These are phyloP conservation scores for Coemansia sp. DNA, from an alignment of 192 early-diverging fungal genomes.

Conservation along the genomic window DNA sequence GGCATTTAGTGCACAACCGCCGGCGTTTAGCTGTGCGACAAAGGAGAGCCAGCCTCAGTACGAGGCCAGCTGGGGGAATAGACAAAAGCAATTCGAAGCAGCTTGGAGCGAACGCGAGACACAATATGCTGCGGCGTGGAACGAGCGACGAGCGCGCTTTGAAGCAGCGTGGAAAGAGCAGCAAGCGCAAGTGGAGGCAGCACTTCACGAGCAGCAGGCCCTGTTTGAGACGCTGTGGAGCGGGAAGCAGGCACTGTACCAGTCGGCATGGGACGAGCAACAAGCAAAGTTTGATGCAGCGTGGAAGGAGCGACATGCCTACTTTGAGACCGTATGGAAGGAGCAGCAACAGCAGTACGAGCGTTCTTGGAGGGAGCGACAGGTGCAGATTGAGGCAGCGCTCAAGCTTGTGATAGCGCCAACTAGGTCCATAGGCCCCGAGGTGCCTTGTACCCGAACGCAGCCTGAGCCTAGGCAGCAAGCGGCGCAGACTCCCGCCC, in stretches of 20 bases:
- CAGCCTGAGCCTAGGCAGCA: not conserved
- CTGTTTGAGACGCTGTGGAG: constrained; percentile 6
- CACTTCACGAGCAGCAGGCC: not conserved
- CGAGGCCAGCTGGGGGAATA: not conserved
- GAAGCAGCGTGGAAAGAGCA: constrained; percentile 5
- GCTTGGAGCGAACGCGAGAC: constrained; percentile 1
- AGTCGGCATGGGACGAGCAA: not conserved
- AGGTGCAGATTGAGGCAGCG: not conserved
- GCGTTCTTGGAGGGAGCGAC: not conserved
- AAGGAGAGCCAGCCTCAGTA: not conserved
- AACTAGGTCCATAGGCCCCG: not conserved
- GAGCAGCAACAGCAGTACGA: constrained; percentile 1
- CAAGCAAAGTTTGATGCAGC: not conserved
- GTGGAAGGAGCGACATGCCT: constrained; percentile 2
- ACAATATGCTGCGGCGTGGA: constrained; percentile 2
- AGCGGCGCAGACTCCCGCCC: not conserved
- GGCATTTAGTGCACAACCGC: not conserved
- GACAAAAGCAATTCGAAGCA: not conserved
- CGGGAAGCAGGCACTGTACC: constrained; percentile 3
- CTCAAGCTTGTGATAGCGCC: constrained; percentile 1
- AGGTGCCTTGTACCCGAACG: not conserved
- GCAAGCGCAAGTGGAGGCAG: constrained; percentile 4
- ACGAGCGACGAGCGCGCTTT: constrained; percentile 7
- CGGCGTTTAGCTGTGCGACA: not conserved
- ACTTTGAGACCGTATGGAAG: not conserved